These are phyloP conservation scores for Populus davidiana DNA, from an alignment of 345 rosid species.

Conservation along the genomic window DNA sequence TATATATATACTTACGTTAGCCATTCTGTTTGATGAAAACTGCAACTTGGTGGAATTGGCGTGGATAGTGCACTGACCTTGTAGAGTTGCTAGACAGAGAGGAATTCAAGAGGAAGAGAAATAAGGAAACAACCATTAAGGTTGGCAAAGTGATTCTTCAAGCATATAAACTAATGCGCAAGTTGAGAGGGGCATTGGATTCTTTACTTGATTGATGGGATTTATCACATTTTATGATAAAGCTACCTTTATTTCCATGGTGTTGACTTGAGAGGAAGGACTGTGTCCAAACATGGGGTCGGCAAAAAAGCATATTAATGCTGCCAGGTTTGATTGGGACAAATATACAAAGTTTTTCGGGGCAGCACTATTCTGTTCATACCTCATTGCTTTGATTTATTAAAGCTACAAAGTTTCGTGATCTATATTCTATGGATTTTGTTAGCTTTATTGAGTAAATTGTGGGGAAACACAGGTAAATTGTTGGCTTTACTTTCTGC, in stretches of 20 bases:
- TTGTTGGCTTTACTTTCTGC: too few species aligned
- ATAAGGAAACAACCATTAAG: background rate
- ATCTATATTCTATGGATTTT: background rate
- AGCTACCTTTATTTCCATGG: conserved; percentile 21
- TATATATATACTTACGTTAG: conserved; percentile 31
- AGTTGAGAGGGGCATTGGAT: conserved; percentile 32
- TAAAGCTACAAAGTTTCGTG: too few species aligned
- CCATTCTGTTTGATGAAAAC: conserved; percentile 20
- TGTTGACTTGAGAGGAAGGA: conserved; percentile 20
- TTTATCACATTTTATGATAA: conserved; percentile 18
- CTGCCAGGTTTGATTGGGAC: conserved; percentile 1
- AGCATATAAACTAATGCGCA: background rate
- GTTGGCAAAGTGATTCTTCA: background rate
- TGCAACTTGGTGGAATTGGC: background rate
- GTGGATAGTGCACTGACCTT: background rate
- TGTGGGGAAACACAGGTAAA: background rate
- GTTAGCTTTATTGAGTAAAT: background rate
- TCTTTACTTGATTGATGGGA: conserved; percentile 33
- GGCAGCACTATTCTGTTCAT: background rate
- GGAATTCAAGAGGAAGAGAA: background rate
- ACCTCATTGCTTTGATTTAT: background rate
- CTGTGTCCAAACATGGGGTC: background rate
- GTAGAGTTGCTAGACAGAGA: too few species aligned
- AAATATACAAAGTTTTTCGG: background rate
- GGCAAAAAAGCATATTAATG: conserved; percentile 3